Percentiles rank a stretch among this genome's conserved stretches.
Conservation (phyloP, 345 rosid genomes). For the Theobroma cacao region DNA sequence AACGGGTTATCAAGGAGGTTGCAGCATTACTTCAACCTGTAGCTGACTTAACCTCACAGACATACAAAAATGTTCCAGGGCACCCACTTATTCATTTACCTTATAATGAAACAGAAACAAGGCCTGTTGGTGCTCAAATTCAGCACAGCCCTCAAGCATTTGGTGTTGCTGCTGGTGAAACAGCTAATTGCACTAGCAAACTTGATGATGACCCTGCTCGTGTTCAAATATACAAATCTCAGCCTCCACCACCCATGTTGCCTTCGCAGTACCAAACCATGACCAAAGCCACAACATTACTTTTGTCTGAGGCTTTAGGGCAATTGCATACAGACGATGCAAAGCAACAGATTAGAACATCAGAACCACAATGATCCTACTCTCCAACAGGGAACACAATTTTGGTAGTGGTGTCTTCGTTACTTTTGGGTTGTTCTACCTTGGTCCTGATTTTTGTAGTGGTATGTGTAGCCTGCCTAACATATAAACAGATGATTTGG, state of each 20-base stretch:
- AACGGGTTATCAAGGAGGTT: slow-evolving; percentile 29
- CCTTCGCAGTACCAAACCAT: slow-evolving; percentile 51
- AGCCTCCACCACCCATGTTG: slow-evolving; percentile 67
- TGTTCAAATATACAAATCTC: slow-evolving; percentile 76
- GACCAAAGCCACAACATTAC: slow-evolving; percentile 33
- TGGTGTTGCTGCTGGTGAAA: slow-evolving; percentile 35
- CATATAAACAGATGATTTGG: background rate
- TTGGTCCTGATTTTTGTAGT: background rate
- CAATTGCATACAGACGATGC: slow-evolving; percentile 41
- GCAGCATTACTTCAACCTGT: slow-evolving; percentile 24
- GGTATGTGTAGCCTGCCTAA: background rate
- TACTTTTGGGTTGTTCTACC: background rate
- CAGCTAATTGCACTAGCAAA: slow-evolving; percentile 27
- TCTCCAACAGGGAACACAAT: slow-evolving; percentile 15
- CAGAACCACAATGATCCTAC: slow-evolving; percentile 23
- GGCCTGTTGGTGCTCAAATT: slow-evolving; percentile 28
- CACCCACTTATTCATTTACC: slow-evolving; percentile 18
- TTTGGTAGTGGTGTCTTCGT: slow-evolving; percentile 18
- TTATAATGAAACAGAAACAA: slow-evolving; percentile 24
- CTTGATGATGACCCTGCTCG: slow-evolving; percentile 51
- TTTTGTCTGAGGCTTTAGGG: slow-evolving; percentile 47
- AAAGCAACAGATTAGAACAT: slow-evolving; percentile 29
- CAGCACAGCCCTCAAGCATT: slow-evolving; percentile 36
- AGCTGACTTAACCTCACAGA: slow-evolving; percentile 42
- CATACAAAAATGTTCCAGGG: slow-evolving; percentile 26